Evolutionary conservation across 1,284 basidiomycete species (phyloP), one percentile per base, ranked within the genome.

Genomic region (Takashimella koratensis): DNA sequence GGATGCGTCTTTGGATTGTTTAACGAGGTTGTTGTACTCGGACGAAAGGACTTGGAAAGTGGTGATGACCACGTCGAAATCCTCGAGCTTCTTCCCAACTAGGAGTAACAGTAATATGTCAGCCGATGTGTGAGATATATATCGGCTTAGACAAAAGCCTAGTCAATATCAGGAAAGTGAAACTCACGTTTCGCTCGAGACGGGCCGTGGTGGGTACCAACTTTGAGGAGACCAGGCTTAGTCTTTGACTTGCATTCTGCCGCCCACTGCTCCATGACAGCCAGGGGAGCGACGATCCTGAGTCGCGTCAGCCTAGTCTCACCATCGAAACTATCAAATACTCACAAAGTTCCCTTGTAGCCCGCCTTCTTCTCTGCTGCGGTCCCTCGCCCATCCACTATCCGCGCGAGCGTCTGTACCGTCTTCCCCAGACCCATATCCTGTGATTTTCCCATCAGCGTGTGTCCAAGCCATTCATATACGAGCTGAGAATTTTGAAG

Each of bases 241-340:
- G 86, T 85, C 79, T 95, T 92, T 56, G 86, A 88, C 52, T 81
- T 76, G 40, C 90, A 84, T 71, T 98, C 95, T 3, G 83, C 79
- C 19, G 87, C 87, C 95, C 95, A 98, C 71, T 98, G 95, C 16
- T 83, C 82, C 57, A 97, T 86, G 19, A 98, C 83, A 5, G 90
- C 85, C 25, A 92, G 80, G 1, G 90, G 90, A 53, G 86, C 87
- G 21, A 93, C 77, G 30, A 93, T 86, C 11, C 89, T 92, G 60
- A 36, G 8, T 22, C 53, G 21, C 48, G 53, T 43, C n/a, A 52
- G 51, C 16, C 53, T 27, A 11, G 23, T 3, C 30, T 23, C 2
- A 6, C 40, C 27, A 27, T n/a, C n/a, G n/a, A n/a, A n/a, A n/a
- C n/a, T n/a, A 50, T 12, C 3, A 6, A 10, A 5, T n/a, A 78